phyloP scores from a whole-genome alignment of 176 grass and related monocot species.

The Triticum urartu region DNA sequence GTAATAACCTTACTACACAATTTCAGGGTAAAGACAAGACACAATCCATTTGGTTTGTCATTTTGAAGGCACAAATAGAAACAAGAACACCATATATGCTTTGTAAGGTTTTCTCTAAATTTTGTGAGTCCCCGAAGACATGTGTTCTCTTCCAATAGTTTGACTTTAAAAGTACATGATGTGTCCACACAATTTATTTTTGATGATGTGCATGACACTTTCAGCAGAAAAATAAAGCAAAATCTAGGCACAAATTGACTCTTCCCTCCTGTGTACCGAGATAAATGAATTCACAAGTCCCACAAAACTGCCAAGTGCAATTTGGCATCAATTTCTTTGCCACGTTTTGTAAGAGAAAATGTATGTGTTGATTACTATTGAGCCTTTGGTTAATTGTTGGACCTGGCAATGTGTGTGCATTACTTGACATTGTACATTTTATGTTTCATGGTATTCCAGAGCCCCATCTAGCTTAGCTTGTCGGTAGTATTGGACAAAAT shows the following conservation, averaged over 20 bases:
- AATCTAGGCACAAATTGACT: slow-evolving; percentile 73
- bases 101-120: slow-evolving; percentile 40
- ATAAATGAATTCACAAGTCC: slow-evolving; percentile 73
- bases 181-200: no score
- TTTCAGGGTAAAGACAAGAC: no score
- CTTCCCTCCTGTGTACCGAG: slow-evolving; percentile 75
- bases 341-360: slow-evolving; percentile 71
- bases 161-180: slow-evolving; percentile 15
- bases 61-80: slow-evolving; percentile 78
- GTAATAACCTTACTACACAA: no score
- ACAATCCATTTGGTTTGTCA: slow-evolving; percentile 60
- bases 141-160: neutral
- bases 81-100: slow-evolving; percentile 84
- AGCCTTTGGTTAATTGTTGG: neutral
- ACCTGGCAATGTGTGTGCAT: neutral
- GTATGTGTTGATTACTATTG: slow-evolving; percentile 9
- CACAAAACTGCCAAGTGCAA: slow-evolving; percentile 65
- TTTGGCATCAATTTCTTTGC: slow-evolving; percentile 70
- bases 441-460: slow-evolving; percentile 66
- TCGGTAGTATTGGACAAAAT: neutral
- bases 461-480: slow-evolving; percentile 65
- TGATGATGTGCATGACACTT: slow-evolving; percentile 48
- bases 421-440: slow-evolving; percentile 5
- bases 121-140: neutral
- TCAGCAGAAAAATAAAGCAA: slow-evolving; percentile 73